These are phyloP conservation scores for Myxozyma geophila DNA, from an alignment of 805 yeast genomes.

Conservation along the genomic window DNA sequence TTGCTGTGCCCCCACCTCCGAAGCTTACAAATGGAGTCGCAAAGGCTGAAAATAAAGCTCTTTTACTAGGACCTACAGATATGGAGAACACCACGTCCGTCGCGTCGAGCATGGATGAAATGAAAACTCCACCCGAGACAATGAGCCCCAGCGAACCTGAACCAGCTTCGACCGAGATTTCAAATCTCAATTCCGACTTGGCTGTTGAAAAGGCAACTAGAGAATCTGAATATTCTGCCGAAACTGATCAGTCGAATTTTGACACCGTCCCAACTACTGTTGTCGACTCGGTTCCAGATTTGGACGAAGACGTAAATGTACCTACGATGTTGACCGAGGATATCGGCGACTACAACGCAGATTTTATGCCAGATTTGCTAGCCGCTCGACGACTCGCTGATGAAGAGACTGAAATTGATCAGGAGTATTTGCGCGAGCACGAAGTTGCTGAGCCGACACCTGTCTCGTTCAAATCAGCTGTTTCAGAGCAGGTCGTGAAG, in stretches of 20 bases:
- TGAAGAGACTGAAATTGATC: constrained; percentile 7
- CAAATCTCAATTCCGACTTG: neutral
- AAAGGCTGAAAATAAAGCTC: neutral
- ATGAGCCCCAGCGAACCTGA: constrained; percentile 2
- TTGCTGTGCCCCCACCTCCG: constrained; percentile 1
- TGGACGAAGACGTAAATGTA: constrained; percentile 1
- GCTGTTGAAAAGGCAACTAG: neutral
- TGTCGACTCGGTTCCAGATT: neutral
- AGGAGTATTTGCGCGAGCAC: neutral
- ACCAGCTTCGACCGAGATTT: neutral
- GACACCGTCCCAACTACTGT: neutral
- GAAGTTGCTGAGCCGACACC: neutral
- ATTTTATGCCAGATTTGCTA: constrained; percentile 3
- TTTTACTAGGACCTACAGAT: neutral
- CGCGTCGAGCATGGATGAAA: constrained; percentile 5
- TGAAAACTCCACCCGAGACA: constrained; percentile 11
- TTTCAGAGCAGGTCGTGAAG: neutral
- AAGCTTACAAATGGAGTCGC: neutral
- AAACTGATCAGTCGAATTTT: neutral
- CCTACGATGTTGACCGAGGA: constrained; percentile 4
- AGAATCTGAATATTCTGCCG: neutral
- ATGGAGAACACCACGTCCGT: constrained; percentile 5
- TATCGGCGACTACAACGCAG: constrained; percentile 7
- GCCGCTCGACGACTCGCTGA: constrained; percentile 3
- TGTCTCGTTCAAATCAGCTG: constrained; percentile 4